These are phyloP conservation scores for Clonostachys sp. DNA, from an alignment of 2,329 filamentous ascomycete genomes.

Conservation along the genomic window DNA sequence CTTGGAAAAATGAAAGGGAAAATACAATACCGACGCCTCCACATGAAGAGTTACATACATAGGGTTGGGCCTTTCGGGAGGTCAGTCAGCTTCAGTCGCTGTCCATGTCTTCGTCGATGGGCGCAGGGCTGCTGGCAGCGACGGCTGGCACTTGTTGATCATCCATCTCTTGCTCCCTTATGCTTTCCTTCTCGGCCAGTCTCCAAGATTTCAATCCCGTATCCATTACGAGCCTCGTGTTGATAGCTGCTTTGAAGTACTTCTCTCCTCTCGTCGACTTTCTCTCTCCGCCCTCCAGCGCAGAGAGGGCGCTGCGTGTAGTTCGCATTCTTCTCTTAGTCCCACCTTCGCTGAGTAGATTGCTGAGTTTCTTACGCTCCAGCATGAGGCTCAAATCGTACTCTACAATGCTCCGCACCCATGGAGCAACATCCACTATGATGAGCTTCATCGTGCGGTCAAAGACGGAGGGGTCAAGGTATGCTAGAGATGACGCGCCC, in stretches of 20 bases:
- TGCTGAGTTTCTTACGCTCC: slow-evolving; percentile 59
- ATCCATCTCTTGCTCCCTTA: slow-evolving; percentile 6
- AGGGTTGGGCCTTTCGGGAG: no score
- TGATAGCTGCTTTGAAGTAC: slow-evolving; percentile 64
- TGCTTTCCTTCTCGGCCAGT: slow-evolving; percentile 11
- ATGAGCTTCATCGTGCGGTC: slow-evolving; percentile 66
- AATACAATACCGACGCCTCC: no score
- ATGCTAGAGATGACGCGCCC: slow-evolving; percentile 16
- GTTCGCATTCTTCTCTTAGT: slow-evolving; percentile 53
- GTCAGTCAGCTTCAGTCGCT: no score
- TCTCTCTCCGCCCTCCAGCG: slow-evolving; percentile 70
- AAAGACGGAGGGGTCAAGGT: slow-evolving; percentile 67
- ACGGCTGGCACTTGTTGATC: background rate
- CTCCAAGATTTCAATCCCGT: slow-evolving; percentile 50
- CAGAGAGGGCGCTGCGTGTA: slow-evolving; percentile 71
- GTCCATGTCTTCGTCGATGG: no score
- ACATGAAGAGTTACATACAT: no score
- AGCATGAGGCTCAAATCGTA: slow-evolving; percentile 69
- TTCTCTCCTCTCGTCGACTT: slow-evolving; percentile 62
- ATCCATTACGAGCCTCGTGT: slow-evolving; percentile 57
- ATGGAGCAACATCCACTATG: slow-evolving; percentile 78
- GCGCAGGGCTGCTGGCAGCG: no score
- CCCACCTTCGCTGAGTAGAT: slow-evolving; percentile 56
- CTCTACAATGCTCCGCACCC: slow-evolving; percentile 78
- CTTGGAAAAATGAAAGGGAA: no score